Conservation (phyloP, 1,139 yeast species). For the Hansenula anomala region DNA sequence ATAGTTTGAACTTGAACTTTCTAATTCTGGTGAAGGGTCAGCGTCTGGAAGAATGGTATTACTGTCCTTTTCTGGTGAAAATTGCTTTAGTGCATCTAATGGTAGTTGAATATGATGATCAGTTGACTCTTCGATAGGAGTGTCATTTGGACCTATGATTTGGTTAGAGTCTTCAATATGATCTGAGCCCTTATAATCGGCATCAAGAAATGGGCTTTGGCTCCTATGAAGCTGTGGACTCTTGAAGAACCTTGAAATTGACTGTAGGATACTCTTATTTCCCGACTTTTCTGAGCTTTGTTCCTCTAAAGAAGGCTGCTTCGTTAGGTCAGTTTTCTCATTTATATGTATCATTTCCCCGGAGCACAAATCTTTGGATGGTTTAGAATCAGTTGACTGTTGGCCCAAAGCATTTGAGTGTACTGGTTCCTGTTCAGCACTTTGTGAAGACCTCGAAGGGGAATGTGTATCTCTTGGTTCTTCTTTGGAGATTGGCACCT, state of each 20-base stretch:
- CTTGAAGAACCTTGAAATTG: conserved; percentile 15
- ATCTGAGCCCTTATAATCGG: conserved; percentile 13
- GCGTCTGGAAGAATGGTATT: too few species aligned
- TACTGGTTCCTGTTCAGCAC: too few species aligned
- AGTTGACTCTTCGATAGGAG: neutral
- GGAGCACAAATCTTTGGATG: too few species aligned
- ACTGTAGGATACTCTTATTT: conserved; percentile 7
- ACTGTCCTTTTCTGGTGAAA: too few species aligned
- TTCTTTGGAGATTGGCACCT: neutral
- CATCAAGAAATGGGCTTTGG: conserved; percentile 22
- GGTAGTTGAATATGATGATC: neutral
- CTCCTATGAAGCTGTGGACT: conserved; percentile 17
- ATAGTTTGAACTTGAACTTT: neutral
- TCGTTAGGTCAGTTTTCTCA: too few species aligned
- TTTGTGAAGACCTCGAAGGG: too few species aligned
- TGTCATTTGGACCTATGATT: conserved; percentile 4
- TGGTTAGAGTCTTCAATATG: conserved; percentile 22
- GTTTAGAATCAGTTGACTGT: too few species aligned
- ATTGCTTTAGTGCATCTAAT: too few species aligned
- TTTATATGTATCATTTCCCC: too few species aligned
- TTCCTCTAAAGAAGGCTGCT: too few species aligned
- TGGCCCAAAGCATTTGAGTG: too few species aligned
- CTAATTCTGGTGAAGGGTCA: neutral
- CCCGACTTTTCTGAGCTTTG: neutral
- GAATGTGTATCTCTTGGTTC: too few species aligned